These are phyloP conservation scores for Plantago coronopus DNA, from an alignment of 305 asterid species.

Conservation along the genomic window DNA sequence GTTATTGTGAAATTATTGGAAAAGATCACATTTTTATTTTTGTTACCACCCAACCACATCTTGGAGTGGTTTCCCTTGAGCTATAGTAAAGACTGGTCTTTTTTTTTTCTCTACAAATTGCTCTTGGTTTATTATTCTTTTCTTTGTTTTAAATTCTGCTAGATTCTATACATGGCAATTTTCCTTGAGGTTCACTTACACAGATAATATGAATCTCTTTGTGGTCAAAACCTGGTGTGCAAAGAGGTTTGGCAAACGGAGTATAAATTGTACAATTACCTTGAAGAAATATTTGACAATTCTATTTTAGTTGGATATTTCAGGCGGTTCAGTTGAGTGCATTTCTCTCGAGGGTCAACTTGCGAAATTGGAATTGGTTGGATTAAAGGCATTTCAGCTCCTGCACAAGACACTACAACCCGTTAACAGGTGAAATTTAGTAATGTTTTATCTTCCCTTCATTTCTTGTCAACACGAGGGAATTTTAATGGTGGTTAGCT, in stretches of 20 bases:
- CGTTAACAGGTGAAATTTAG: constrained; percentile 45
- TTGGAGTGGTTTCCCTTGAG: too few species aligned
- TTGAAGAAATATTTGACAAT: constrained; percentile 4
- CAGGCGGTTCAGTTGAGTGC: constrained; percentile 45
- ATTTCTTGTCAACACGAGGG: not conserved
- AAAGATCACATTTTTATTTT: too few species aligned
- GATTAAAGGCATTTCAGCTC: constrained; percentile 58
- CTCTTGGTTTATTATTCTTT: too few species aligned
- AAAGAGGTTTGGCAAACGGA: constrained; percentile 7
- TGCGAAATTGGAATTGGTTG: constrained; percentile 68
- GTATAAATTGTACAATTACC: too few species aligned
- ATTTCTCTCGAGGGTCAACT: constrained; percentile 71
- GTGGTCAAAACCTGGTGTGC: constrained; percentile 4
- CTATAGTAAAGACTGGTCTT: too few species aligned
- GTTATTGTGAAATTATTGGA: too few species aligned
- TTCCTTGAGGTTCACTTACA: not conserved
- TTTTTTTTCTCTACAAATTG: too few species aligned
- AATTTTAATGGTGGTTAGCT: constrained; percentile 20
- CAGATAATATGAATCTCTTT: not conserved
- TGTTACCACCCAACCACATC: too few species aligned
- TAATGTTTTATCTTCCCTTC: constrained; percentile 5
- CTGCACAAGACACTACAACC: constrained; percentile 64
- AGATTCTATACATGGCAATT: constrained; percentile 5
- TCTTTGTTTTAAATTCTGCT: too few species aligned
- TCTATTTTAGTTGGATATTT: constrained; percentile 46